These are phyloP conservation scores for Aspergillus sp. DNA, from an alignment of 2,329 filamentous ascomycete genomes.

Conservation along the genomic window DNA sequence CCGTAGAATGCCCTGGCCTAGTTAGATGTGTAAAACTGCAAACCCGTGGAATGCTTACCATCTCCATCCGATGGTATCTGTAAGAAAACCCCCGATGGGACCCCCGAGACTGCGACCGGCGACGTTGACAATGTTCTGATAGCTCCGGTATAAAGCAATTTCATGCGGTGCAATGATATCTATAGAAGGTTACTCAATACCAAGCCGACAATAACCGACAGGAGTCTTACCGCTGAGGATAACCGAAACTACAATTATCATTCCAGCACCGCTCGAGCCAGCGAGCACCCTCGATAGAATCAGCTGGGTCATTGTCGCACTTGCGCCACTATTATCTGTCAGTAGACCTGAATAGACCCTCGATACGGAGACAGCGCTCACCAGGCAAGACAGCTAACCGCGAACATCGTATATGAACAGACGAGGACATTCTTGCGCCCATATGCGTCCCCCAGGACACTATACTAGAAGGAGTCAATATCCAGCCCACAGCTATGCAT, in stretches of 20 bases:
- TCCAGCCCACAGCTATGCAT: background rate
- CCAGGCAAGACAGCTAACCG: slow-evolving; percentile 23
- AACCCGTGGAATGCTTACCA: slow-evolving; percentile 45
- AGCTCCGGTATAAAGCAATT: slow-evolving; percentile 45
- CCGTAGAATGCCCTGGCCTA: slow-evolving; percentile 54
- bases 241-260: slow-evolving; percentile 41
- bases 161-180: slow-evolving; percentile 47
- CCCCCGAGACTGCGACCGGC: slow-evolving; percentile 57
- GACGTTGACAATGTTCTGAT: slow-evolving; percentile 47
- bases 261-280: slow-evolving; percentile 41
- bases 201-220: background rate
- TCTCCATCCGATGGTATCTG: slow-evolving; percentile 70
- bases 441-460: slow-evolving; percentile 48
- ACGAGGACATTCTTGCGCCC: slow-evolving; percentile 44
- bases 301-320: slow-evolving; percentile 20
- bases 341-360: background rate
- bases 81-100: slow-evolving; percentile 68
- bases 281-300: slow-evolving; percentile 38
- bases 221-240: slow-evolving; percentile 33
- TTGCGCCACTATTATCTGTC: slow-evolving; percentile 7
- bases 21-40: background rate
- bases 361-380: background rate
- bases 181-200: background rate
- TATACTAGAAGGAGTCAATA: slow-evolving; percentile 29
- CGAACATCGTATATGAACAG: slow-evolving; percentile 34